Conservation (phyloP, 2,329 filamentous ascomycete species). For the Fonsecaea pugnacius region DNA sequence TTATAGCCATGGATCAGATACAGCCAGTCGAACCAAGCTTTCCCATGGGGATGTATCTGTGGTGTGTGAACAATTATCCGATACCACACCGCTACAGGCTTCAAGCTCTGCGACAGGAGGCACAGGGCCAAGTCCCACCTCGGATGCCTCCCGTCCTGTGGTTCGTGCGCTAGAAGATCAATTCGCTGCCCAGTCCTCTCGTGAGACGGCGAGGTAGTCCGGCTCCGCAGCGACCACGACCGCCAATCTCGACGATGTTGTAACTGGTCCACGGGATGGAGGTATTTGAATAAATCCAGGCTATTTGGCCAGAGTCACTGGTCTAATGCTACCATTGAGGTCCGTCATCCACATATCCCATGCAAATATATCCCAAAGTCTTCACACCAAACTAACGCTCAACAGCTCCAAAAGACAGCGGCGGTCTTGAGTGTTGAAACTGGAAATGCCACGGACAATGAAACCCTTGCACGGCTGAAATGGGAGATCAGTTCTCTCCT, state of each 20-base stretch:
- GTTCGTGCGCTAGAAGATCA: not conserved
- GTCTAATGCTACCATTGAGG: conserved; percentile 36
- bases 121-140: not conserved
- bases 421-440: conserved; percentile 12
- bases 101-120: not conserved
- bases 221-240: not conserved
- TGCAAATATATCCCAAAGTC: not conserved
- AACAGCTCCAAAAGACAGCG: not conserved
- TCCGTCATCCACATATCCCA: conserved; percentile 10
- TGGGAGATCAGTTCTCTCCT: conserved; percentile 15
- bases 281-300: conserved; percentile 36
- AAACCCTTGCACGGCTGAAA: conserved; percentile 10
- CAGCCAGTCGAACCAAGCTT: not conserved
- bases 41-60: not conserved
- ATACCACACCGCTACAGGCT: not conserved
- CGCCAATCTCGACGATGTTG: not conserved
- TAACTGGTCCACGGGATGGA: conserved; percentile 7
- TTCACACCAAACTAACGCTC: not conserved
- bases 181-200: not conserved
- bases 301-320: conserved; percentile 39
- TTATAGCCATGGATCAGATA: conserved; percentile 18
- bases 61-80: not conserved
- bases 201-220: not conserved
- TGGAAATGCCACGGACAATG: not conserved
- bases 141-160: conserved; percentile 6